These are phyloP conservation scores for Aspergillus phoenicis DNA, from an alignment of 2,329 filamentous ascomycete genomes.

Conservation along the genomic window DNA sequence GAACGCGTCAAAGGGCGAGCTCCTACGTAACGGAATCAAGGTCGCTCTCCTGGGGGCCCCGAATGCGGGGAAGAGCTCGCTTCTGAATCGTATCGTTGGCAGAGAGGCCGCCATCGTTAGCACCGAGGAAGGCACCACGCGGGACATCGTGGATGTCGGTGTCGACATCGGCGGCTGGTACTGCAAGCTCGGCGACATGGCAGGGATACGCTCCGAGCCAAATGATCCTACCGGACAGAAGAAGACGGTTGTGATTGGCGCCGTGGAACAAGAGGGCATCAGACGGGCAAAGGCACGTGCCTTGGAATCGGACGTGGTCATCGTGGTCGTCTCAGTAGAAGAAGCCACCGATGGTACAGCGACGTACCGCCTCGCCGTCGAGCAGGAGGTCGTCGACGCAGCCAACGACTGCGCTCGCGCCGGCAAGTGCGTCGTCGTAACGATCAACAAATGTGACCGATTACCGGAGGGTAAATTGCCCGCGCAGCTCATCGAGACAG, in stretches of 20 bases:
- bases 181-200: conserved; percentile 93
- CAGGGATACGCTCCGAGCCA: conserved; percentile 68
- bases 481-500: conserved; percentile 36
- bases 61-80: conserved; percentile 91
- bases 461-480: conserved; percentile 31
- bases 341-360: conserved; percentile 24
- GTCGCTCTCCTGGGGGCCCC: conserved; percentile 87
- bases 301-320: conserved; percentile 78
- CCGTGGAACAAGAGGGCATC: conserved; percentile 87
- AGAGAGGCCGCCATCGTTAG: conserved; percentile 95
- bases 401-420: conserved; percentile 53
- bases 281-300: conserved; percentile 80
- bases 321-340: conserved; percentile 79
- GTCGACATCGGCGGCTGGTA: conserved; percentile 88
- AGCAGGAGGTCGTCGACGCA: conserved; percentile 61
- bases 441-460: conserved; percentile 64
- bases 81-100: conserved; percentile 87
- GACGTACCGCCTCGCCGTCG: conserved; percentile 42
- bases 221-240: conserved; percentile 17
- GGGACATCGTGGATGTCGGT: conserved; percentile 89
- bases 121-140: conserved; percentile 85
- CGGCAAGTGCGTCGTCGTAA: conserved; percentile 59
- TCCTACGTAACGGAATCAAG: conserved; percentile 81
- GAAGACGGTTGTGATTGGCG: conserved; percentile 57
- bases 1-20: conserved; percentile 79